A percentile compares a stretch with the other conserved stretches of the same genome.
phyloP scores from a whole-genome alignment of 306 rosid genomes.

The Potentilla sterilis region DNA sequence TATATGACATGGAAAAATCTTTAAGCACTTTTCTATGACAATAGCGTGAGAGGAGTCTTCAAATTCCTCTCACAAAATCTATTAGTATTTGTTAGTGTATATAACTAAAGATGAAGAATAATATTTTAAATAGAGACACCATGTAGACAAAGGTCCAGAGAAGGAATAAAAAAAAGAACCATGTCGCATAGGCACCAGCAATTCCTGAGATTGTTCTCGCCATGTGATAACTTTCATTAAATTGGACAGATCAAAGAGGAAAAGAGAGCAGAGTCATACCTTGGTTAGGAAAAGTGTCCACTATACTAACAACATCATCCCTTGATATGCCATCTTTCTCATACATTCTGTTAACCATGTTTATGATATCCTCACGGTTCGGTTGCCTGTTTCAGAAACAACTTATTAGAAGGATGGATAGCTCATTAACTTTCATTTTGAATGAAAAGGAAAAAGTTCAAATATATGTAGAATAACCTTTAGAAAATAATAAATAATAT shows the following conservation, averaged over 20 bases:
- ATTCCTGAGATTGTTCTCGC: not conserved
- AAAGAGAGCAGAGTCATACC: slow-evolving; percentile 43
- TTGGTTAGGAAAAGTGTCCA: slow-evolving; percentile 81
- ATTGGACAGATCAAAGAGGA: not conserved
- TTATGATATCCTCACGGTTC: slow-evolving; percentile 78
- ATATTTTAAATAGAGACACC: not conserved
- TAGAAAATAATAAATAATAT: not conserved
- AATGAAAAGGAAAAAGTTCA: not conserved
- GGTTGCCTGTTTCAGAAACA: slow-evolving; percentile 85
- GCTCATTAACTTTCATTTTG: not conserved
- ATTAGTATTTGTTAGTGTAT: not conserved
- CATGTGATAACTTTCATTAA: slow-evolving; percentile 1
- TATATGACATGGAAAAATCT: not conserved
- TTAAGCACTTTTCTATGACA: not conserved
- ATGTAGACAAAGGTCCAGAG: not conserved
- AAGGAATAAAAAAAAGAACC: not conserved
- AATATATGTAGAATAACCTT: not conserved
- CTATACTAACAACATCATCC: slow-evolving; percentile 62
- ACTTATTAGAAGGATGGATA: slow-evolving; percentile 28
- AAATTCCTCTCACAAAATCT: not conserved
- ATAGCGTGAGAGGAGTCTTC: not conserved
- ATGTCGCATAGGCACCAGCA: not conserved
- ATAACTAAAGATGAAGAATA: not conserved
- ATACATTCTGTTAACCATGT: slow-evolving; percentile 79
- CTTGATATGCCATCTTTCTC: slow-evolving; percentile 83